Percentiles rank a stretch among this genome's conserved stretches.
Conservation (phyloP, 1,284 basidiomycete species). For the Erythrobasidium hasegawianum region DNA sequence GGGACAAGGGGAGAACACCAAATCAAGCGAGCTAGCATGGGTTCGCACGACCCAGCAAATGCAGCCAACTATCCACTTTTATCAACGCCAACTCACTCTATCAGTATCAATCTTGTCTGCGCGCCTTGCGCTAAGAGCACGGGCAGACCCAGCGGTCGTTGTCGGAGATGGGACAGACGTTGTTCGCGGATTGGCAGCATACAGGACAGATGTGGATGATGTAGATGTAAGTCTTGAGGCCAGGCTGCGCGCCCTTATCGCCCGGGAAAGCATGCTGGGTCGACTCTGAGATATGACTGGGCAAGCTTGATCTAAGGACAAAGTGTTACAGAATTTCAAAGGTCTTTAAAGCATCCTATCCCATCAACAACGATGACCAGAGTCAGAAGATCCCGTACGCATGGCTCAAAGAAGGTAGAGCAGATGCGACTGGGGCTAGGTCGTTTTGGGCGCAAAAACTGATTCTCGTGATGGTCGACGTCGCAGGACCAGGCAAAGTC, state of each 20-base stretch:
- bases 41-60: background rate
- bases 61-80: too few relatives aligned
- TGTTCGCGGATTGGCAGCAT: background rate
- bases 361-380: background rate
- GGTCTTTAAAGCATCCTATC: background rate
- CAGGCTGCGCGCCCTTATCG: slow-evolving; percentile 2
- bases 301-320: too few relatives aligned
- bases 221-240: background rate
- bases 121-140: slow-evolving; percentile 18
- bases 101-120: slow-evolving; percentile 33
- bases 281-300: too few relatives aligned
- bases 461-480: background rate
- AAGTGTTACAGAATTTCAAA: background rate
- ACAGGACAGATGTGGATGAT: too few relatives aligned
- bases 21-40: background rate
- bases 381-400: slow-evolving; percentile 4
- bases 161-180: slow-evolving; percentile 11
- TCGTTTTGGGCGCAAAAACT: background rate
- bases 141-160: slow-evolving; percentile 9
- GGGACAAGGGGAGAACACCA: background rate
- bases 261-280: background rate
- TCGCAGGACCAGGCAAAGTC: slow-evolving; percentile 21
- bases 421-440: too few relatives aligned
- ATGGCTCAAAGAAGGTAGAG: background rate
- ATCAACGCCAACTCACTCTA: slow-evolving; percentile 25